A percentile compares a stretch with the other conserved stretches of the same genome.
Evolutionary conservation across 2,329 filamentous ascomycete species (phyloP).

Genomic region (Nigrograna mackinnonii): DNA sequence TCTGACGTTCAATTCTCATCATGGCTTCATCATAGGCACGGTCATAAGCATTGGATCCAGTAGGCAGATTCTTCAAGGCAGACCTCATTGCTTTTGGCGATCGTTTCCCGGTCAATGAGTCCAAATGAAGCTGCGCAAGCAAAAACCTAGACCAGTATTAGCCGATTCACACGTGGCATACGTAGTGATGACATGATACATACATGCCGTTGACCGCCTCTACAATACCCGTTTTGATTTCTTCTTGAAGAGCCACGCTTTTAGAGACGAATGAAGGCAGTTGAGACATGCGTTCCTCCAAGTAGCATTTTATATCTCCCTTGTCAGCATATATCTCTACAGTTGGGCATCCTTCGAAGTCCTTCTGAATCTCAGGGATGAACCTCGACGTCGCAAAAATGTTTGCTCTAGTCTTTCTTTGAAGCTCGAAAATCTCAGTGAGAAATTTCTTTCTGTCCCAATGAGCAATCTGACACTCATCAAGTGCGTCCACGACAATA

Average conservation of each 20-base stretch:
- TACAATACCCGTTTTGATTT: constrained; percentile 10
- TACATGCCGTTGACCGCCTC: constrained; percentile 26
- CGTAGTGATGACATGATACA: constrained; percentile 6
- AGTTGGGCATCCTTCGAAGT: constrained; percentile 4
- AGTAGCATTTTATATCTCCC: not conserved
- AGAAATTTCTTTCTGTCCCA: constrained; percentile 3
- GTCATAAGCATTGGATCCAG: constrained; percentile 1
- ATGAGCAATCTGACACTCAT: constrained; percentile 24
- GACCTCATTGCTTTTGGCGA: constrained; percentile 4
- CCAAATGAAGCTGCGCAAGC: constrained; percentile 13
- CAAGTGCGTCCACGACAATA: constrained; percentile 30
- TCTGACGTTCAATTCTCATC: constrained; percentile 4
- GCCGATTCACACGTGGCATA: not conserved
- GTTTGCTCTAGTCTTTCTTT: constrained; percentile 2
- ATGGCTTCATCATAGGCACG: constrained; percentile 12
- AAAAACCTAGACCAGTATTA: constrained; percentile 9
- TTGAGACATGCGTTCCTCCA: not conserved
- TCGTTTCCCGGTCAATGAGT: constrained; percentile 12
- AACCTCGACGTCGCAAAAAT: constrained; percentile 13
- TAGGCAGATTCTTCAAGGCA: constrained; percentile 6
- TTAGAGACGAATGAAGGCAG: not conserved
- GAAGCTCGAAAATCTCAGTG: constrained; percentile 5
- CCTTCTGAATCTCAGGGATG: constrained; percentile 9
- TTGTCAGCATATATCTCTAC: not conserved
- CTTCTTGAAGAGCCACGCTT: constrained; percentile 6